Evolutionary conservation across 2,329 filamentous ascomycete genomes (phyloP), one percentile per base, ranked within the genome.

Genomic region (Phyllosticta citribraziliensis): DNA sequence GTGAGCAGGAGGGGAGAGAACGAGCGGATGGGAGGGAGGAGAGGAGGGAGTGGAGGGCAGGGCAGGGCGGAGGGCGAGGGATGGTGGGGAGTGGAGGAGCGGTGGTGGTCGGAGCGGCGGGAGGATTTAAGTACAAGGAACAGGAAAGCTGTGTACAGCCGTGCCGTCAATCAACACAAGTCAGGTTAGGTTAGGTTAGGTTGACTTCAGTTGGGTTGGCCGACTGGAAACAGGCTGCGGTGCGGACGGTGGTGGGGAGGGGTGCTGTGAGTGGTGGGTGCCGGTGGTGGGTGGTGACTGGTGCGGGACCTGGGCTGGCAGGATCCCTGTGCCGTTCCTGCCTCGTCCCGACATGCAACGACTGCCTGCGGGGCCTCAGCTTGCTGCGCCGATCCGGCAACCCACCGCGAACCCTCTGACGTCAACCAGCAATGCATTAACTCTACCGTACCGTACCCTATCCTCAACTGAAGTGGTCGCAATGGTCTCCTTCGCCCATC

Each of bases 401-500:
- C 20, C 20, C 20, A 53, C 20, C 52, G 9, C 40, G 52, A 53
- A 11, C 51, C 51, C n/a, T 27, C 24, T 53, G 20, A 53, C 52
- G 52, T 24, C 52, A 27, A n/a, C 47, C 47, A 51, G 1, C 17
- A 8, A 51, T 51, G 9, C 22, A 22, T 22, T 2, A 22, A 22
- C 22, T 22, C 22, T 22, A 22, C n/a, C n/a, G n/a, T n/a, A n/a
- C n/a, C n/a, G n/a, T n/a, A n/a, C 22, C 22, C 22, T 40, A 40
- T 57, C 12, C 57, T 77, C 71, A 85, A 64, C 82, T 86, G 65
- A 89, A 89, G 63, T 88, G 85, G 72, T 89, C 87, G 0, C 75
- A 75, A 63, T 77, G 74, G 63, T 77, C 75, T 47, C 82, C 82
- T 64, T 84, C 79, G 0, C 82, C 83, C 27, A 73, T 65, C n/a